phyloP scores from a whole-genome alignment of 768 basidiomycete genomes.

The Porpolomopsis calyptriformis region DNA sequence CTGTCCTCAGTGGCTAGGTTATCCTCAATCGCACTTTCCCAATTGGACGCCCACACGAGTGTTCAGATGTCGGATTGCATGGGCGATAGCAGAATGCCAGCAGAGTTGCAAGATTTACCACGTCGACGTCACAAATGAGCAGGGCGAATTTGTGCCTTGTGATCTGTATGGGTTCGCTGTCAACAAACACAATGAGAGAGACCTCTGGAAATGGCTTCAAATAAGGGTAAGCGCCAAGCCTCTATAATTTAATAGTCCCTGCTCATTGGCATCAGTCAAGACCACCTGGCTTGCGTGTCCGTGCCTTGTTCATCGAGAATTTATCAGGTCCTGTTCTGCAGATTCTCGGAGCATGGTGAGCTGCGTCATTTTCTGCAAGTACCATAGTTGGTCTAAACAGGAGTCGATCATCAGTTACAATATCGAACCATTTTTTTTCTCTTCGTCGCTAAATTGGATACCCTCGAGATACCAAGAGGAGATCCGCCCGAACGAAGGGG shows the following conservation, averaged over 20 bases:
- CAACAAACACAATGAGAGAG: conserved; percentile 10
- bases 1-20: conserved; percentile 19
- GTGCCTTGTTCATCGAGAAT: conserved; percentile 28
- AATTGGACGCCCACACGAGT: conserved; percentile 33
- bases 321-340: conserved; percentile 22
- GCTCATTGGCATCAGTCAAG: not conserved
- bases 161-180: conserved; percentile 9
- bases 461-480: conserved; percentile 33
- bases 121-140: conserved; percentile 7
- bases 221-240: conserved; percentile 14
- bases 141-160: conserved; percentile 3
- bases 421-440: conserved; percentile 36
- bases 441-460: conserved; percentile 32
- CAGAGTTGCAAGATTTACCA: conserved; percentile 5
- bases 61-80: conserved; percentile 22
- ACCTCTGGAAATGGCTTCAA: conserved; percentile 22
- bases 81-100: conserved; percentile 4
- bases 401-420: conserved; percentile 21
- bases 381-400: not conserved
- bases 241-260: not conserved
- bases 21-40: conserved; percentile 31
- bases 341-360: conserved; percentile 29
- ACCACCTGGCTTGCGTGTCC: conserved; percentile 17
- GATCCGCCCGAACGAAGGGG: conserved; percentile 16
- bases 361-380: not conserved